These are phyloP conservation scores for Nothophaeocryptopus gaeumannii DNA, from an alignment of 2,329 filamentous ascomycete genomes.

Conservation along the genomic window DNA sequence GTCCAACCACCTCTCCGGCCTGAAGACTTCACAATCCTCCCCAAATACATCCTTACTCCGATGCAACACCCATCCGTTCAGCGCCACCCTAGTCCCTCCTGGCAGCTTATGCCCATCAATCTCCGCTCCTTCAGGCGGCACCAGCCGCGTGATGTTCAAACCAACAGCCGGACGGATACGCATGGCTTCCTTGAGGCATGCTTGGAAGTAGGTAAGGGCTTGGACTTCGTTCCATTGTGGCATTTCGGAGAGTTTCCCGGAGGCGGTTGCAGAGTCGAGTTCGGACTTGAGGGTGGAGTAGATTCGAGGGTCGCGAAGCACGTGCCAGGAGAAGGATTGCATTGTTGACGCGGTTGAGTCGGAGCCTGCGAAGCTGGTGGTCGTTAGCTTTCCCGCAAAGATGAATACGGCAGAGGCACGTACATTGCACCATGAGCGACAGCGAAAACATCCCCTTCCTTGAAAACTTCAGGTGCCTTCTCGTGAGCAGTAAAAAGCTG, in stretches of 20 bases:
- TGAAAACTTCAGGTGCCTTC: slow-evolving; percentile 49
- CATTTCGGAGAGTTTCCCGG: slow-evolving; percentile 26
- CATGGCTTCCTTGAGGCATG: slow-evolving; percentile 57
- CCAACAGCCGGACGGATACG: slow-evolving; percentile 56
- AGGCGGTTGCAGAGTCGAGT: slow-evolving; percentile 28
- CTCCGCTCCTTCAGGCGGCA: slow-evolving; percentile 52
- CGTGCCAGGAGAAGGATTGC: slow-evolving; percentile 56
- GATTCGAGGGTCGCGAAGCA: slow-evolving; percentile 46
- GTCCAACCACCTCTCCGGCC: slow-evolving; percentile 25
- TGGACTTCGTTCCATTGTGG: slow-evolving; percentile 44
- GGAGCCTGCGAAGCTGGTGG: slow-evolving; percentile 51
- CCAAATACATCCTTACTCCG: slow-evolving; percentile 39
- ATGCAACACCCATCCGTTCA: slow-evolving; percentile 56
- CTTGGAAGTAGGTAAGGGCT: slow-evolving; percentile 54
- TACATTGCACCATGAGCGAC: slow-evolving; percentile 58
- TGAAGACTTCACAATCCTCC: slow-evolving; percentile 13
- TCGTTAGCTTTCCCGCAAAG: too few species aligned
- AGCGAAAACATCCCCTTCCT: slow-evolving; percentile 55
- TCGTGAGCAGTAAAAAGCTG: slow-evolving; percentile 54
- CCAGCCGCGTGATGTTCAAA: slow-evolving; percentile 53
- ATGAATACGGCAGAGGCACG: slow-evolving; percentile 36
- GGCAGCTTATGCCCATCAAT: slow-evolving; percentile 53
- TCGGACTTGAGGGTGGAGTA: slow-evolving; percentile 50
- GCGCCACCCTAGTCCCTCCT: slow-evolving; percentile 53
- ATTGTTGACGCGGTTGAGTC: slow-evolving; percentile 61